Evolutionary conservation across 2,329 filamentous ascomycete genomes (phyloP).

Genomic region (Hymenoscyphus salicellus): DNA sequence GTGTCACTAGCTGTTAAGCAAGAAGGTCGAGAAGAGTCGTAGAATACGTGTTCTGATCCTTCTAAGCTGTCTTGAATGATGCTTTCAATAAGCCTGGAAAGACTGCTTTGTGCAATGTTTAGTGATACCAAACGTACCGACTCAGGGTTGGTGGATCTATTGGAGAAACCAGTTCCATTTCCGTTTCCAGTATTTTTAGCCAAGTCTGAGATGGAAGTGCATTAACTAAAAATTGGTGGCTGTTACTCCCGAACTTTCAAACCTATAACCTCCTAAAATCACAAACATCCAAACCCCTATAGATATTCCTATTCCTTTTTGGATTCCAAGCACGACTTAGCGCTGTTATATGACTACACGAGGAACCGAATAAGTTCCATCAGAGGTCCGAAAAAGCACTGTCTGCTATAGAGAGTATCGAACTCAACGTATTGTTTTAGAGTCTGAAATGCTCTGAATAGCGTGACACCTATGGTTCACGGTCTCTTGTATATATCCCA

Average conservation of each 20-base stretch:
- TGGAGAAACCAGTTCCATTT: too few relatives aligned
- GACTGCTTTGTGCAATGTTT: too few relatives aligned
- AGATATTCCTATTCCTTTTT: neutral
- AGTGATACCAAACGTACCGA: too few relatives aligned
- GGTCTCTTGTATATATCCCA: neutral
- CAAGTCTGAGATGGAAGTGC: too few relatives aligned
- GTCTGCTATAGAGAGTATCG: neutral
- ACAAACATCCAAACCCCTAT: neutral
- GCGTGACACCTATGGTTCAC: neutral
- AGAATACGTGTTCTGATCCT: too few relatives aligned
- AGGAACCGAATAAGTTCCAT: neutral
- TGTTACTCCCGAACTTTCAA: neutral
- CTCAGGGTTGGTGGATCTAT: too few relatives aligned
- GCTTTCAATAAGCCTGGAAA: too few relatives aligned
- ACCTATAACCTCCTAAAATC: neutral
- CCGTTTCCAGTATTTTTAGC: too few relatives aligned
- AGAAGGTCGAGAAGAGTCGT: too few relatives aligned
- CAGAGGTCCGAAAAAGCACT: neutral
- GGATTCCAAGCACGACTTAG: neutral
- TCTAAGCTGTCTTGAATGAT: too few relatives aligned
- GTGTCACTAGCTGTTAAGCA: too few relatives aligned
- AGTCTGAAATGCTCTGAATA: neutral
- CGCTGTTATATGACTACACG: neutral
- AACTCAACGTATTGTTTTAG: neutral
- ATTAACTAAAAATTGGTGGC: too few relatives aligned